These are phyloP conservation scores for Citrus mangshanensis DNA, from an alignment of 345 rosid species.

Conservation along the genomic window DNA sequence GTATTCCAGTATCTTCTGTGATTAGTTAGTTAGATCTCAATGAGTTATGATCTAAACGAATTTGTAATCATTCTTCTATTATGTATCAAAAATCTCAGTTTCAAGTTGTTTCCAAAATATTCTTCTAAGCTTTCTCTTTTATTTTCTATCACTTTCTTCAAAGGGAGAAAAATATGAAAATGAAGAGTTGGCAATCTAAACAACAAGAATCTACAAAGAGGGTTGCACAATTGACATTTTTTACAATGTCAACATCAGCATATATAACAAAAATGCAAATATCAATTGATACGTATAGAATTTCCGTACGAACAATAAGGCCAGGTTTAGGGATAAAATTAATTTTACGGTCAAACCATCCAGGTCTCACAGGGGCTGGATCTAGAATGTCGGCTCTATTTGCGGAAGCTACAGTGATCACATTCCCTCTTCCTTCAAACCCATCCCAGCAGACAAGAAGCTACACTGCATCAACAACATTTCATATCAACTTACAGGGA, in stretches of 20 bases:
- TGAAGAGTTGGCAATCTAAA: not conserved
- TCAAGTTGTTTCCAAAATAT: no score
- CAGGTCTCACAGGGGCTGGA: constrained; percentile 91
- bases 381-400: constrained; percentile 91
- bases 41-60: no score
- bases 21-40: no score
- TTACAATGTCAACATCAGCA: not conserved
- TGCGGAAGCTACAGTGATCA: constrained; percentile 86
- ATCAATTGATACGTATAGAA: constrained; percentile 57
- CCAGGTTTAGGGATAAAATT: constrained; percentile 84
- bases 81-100: no score
- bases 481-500: constrained; percentile 3
- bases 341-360: constrained; percentile 78
- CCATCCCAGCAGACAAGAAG: constrained; percentile 92
- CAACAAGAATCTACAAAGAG: not conserved
- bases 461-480: constrained; percentile 34
- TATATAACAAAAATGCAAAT: not conserved
- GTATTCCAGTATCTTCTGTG: no score
- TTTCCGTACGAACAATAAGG: constrained; percentile 64
- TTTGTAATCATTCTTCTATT: no score
- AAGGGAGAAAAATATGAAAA: not conserved
- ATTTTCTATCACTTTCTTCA: no score
- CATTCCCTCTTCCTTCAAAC: constrained; percentile 95
- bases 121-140: no score
- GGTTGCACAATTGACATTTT: not conserved